Evolutionary conservation across 441 rosid species (phyloP), one percentile per base, ranked within the genome.

Genomic region (Flueggea neowawraea): DNA sequence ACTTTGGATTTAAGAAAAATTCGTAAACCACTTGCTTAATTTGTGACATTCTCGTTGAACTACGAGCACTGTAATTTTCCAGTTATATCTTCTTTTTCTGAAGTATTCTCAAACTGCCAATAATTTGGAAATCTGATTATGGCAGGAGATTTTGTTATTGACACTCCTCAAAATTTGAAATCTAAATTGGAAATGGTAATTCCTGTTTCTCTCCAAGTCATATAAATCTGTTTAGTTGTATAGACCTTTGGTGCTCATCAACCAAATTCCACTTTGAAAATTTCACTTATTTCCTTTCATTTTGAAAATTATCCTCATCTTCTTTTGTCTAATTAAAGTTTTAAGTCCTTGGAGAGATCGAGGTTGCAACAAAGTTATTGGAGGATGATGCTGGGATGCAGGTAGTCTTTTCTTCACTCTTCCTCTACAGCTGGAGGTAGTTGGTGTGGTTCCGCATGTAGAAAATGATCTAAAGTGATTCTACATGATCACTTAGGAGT

Each of bases 101-200:
- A 14, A 51, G 45, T 43, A 47, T 11, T 28, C 4, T 17, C 7
- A 36, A 8, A 8, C 41, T 36, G 41, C 41, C 6, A 36, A 36
- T 36, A 36, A 36, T 36, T 36, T 36, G 41, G 41, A 48, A 45
- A 45, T 70, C 48, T 52, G 66, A 64, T 65, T 69, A 55, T 78
- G 74, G 79, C 91, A 90, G 98, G 93, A 60, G 90, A 88, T 54
- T 93, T 93, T 82, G 80, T 88, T 71, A 90, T 93, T 47, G 88
- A 90, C 78, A 90, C 86, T 57, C 96, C 88, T 65, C 88, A 82
- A 55, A 93, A 84, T 82, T 80, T 93, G 72, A 90, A 90, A 81
- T 69, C 67, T 67, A 93, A 93, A 75, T 66, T 93, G 80, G 88
- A 90, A 83, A 85, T 90, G 96, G 97, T 90, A 78, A 82, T 63